Base-by-base conservation (phyloP, 306 rosid species). In the Citrullus amarus region DNA sequence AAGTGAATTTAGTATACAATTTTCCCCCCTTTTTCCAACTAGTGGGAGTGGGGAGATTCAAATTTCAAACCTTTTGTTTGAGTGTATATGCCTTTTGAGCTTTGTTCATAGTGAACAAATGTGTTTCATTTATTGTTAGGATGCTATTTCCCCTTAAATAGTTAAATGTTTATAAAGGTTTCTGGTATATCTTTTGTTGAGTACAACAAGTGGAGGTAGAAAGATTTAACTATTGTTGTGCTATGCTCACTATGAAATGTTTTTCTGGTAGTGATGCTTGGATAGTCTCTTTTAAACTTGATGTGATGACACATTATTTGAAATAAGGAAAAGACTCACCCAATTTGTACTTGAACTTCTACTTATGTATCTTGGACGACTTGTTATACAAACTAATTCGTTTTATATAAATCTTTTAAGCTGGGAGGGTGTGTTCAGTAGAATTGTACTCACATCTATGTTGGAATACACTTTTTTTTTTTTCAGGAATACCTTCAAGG, bases 401-500 rank as follows among this genome's bases (percentile, higher is more conserved):
- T 69, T 22, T 20, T 10, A 3, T 69, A 41, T 69, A 55, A 43
- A 38, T 1, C 4, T 14, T 66, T 14, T 66, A 38, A 38, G 72
- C 39, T 43, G 55, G 3, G 22, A 39, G 12, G 32, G 32, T 71
- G 17, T 5, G 1, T 43, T 43, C 50, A 56, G 50, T 66, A 2
- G 39, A 32, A 46, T 18, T 34, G 5, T 9, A 14, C 36, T 39
- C 41, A 85, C 44, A 30, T 58, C 43, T 56, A 79, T 70, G 55
- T 57, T 87, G 67, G 62, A 53, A 30, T 4, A 79, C 51, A 48
- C 63, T 8, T 57, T 77, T 0, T 48, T 38, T 0, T 48, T 38
- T 71, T 71, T 44, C 89, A 92, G 97, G 98, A 95, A 76, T 95
- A 95, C 80, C 97, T 95, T 81, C 98, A 95, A 85, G 98, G 97